Percentiles rank a stretch among this genome's conserved stretches.
phyloP scores from a whole-genome alignment of 78 protist genomes.

The Speleostelium caveatum region DNA sequence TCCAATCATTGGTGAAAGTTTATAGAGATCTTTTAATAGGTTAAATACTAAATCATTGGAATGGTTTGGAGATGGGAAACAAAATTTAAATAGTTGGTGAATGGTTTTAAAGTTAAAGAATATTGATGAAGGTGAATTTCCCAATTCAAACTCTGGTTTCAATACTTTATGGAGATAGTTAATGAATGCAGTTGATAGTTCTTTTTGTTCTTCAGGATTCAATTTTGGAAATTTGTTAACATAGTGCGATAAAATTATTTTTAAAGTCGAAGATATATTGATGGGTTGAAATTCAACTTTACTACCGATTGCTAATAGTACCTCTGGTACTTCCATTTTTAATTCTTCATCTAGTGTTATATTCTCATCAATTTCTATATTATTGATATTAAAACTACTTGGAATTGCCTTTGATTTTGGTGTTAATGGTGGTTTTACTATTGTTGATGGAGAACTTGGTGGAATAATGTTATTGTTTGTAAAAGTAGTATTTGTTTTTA shows the following conservation, averaged over 20 bases:
- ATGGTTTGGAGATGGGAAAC: neutral
- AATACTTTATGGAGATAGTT: neutral
- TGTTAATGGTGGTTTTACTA: slow-evolving; percentile 2
- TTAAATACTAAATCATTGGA: neutral
- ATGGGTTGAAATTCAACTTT: slow-evolving; percentile 56
- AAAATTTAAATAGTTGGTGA: slow-evolving; percentile 36
- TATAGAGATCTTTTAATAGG: slow-evolving; percentile 28
- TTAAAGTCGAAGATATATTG: slow-evolving; percentile 17
- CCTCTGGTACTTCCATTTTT: slow-evolving; percentile 57
- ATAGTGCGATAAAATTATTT: slow-evolving; percentile 16
- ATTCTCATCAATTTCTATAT: neutral
- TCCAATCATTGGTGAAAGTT: slow-evolving; percentile 26
- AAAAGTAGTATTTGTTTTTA: neutral
- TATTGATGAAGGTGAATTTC: neutral
- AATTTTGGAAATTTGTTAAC: neutral
- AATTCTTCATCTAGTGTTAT: slow-evolving; percentile 51
- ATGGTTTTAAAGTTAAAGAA: slow-evolving; percentile 38
- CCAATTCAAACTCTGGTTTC: slow-evolving; percentile 17
- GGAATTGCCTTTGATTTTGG: neutral
- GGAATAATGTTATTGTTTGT: neutral
- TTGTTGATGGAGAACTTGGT: neutral
- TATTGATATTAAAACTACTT: neutral
- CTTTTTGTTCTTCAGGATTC: neutral
- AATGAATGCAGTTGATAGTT: neutral
- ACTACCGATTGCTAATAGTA: slow-evolving; percentile 19